A percentile compares a stretch with the other conserved stretches of the same genome.
These are phyloP conservation scores for Plasmodium vivax DNA, from an alignment of 169 alveolate genomes.

Conservation along the genomic window DNA sequence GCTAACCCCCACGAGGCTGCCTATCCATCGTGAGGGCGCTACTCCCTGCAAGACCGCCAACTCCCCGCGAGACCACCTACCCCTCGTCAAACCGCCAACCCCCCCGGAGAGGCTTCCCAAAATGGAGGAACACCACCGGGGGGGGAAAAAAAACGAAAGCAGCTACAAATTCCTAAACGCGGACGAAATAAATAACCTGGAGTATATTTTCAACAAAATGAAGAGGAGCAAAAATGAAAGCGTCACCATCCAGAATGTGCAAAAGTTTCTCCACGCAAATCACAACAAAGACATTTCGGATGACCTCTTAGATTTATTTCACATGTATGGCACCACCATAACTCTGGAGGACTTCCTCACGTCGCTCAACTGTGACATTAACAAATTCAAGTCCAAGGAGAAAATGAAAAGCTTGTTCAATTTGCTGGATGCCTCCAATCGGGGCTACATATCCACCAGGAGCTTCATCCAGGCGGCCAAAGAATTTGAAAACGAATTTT, in stretches of 20 bases:
- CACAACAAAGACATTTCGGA: conserved; percentile 53
- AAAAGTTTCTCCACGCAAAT: conserved; percentile 22
- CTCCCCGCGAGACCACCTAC: too few relatives aligned
- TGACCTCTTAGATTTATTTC: conserved; percentile 35
- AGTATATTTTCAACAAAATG: conserved; percentile 51
- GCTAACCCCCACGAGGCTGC: too few relatives aligned
- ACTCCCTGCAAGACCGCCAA: too few relatives aligned
- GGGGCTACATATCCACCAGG: conserved; percentile 39
- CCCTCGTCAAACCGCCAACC: neutral
- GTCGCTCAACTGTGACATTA: conserved; percentile 53
- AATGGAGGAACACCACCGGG: conserved; percentile 36
- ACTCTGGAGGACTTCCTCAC: conserved; percentile 49
- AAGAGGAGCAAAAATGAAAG: conserved; percentile 39
- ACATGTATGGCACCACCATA: conserved; percentile 55
- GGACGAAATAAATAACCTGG: conserved; percentile 67
- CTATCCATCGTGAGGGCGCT: too few relatives aligned
- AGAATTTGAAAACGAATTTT: conserved; percentile 60
- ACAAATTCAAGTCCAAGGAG: conserved; percentile 64
- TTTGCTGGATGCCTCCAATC: conserved; percentile 21
- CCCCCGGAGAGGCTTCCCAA: neutral
- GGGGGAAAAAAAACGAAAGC: conserved; percentile 22
- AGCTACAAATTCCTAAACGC: conserved; percentile 54
- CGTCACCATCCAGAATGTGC: conserved; percentile 31
- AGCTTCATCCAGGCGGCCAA: conserved; percentile 52
- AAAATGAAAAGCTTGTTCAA: conserved; percentile 40